A percentile compares a stretch with the other conserved stretches of the same genome.
These are phyloP conservation scores for Phytophthora pisi DNA, from an alignment of 352 stramenopile species.

Conservation along the genomic window DNA sequence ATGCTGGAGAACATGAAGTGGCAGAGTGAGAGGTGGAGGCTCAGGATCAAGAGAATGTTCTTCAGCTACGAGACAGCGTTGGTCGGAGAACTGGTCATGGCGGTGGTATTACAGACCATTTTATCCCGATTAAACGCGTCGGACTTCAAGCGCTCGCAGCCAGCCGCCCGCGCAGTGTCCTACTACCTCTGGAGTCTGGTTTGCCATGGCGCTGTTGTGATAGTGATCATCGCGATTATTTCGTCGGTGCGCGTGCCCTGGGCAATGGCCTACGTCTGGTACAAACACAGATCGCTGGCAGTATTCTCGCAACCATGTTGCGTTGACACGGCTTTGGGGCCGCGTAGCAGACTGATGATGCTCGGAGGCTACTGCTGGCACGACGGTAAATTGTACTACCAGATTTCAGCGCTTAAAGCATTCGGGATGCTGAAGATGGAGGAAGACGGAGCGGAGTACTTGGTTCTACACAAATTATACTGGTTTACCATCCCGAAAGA, in stretches of 20 bases:
- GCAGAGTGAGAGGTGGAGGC: constrained; percentile 1
- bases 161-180: not conserved
- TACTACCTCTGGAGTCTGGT: constrained; percentile 15
- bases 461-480: constrained; percentile 7
- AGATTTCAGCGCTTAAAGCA: not conserved
- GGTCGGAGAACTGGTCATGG: constrained; percentile 8
- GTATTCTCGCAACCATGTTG: constrained; percentile 4
- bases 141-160: constrained; percentile 11
- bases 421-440: constrained; percentile 11
- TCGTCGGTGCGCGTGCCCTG: not conserved
- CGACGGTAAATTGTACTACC: constrained; percentile 5
- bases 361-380: constrained; percentile 3
- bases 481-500: constrained; percentile 4
- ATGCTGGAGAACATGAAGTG: constrained; percentile 9
- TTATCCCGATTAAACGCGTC: constrained; percentile 4
- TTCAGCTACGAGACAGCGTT: constrained; percentile 16
- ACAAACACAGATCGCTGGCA: constrained; percentile 1
- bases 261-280: constrained; percentile 2
- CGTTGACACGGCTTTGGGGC: not conserved
- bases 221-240: constrained; percentile 6
- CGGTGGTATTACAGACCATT: constrained; percentile 8
- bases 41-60: constrained; percentile 3
- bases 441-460: constrained; percentile 1
- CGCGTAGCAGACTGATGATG: constrained; percentile 6
- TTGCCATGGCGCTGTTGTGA: not conserved